Evolutionary conservation across 2,329 filamentous ascomycete species (phyloP).

Genomic region (Fusarium burgessii): DNA sequence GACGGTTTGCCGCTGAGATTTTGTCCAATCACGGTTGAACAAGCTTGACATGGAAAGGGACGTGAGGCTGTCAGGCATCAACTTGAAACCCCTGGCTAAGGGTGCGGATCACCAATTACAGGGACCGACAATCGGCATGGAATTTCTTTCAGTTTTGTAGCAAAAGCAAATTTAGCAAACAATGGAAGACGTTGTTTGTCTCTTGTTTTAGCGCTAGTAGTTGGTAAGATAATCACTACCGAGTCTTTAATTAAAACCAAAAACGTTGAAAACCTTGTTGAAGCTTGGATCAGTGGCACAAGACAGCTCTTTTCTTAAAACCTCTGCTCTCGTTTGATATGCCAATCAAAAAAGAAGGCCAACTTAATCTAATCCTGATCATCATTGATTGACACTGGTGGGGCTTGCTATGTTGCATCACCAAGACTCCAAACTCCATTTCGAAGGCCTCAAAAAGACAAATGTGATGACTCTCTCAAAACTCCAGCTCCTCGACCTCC

Average conservation of each 20-base stretch:
- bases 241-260: background rate
- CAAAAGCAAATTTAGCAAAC: background rate
- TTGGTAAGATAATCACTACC: background rate
- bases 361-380: background rate
- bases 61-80: conserved; percentile 48
- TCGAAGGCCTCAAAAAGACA: background rate
- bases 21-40: conserved; percentile 45
- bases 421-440: background rate
- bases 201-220: background rate
- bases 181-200: background rate
- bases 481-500: conserved; percentile 82
- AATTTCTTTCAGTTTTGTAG: background rate
- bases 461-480: conserved; percentile 48
- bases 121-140: conserved; percentile 2
- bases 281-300: background rate
- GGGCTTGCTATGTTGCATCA: background rate
- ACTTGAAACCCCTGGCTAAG: conserved; percentile 38
- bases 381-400: background rate
- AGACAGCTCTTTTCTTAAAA: background rate
- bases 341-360: background rate
- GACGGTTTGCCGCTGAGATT: conserved; percentile 43
- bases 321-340: background rate
- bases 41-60: background rate
- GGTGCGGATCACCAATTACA: background rate
- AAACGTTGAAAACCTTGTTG: background rate